Base-by-base conservation (phyloP, 306 rosid genomes). In the Ochetophila trinervis region DNA sequence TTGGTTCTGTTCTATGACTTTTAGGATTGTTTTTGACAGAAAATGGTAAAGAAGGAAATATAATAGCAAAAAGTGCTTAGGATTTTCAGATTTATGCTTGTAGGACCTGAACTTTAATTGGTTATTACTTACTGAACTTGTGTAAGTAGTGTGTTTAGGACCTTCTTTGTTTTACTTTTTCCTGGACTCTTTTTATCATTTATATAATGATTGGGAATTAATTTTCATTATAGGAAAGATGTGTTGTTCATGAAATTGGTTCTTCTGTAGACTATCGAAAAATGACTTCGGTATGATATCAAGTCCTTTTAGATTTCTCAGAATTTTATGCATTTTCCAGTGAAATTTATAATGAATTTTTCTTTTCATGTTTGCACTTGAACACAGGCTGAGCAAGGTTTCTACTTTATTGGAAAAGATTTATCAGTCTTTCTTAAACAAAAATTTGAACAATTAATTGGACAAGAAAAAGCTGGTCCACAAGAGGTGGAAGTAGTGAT, bases 401-500 rank as follows among this genome's bases (percentile, higher is more conserved):
- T 84, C 85, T 89, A 87, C 83, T 87, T 89, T 56, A 69, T 89
- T 81, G 97, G 94, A 66, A 76, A 69, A 56, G 86, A 86, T 66
- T 78, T 75, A 34, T 87, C 95, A 0, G 68, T 45, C 74, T 57
- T 84, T 74, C 85, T 93, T 42, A 77, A 65, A 83, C 70, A 89
- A 65, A 84, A 67, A 72, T 93, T 93, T 71, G 89, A 82, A 75
- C 77, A 84, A 67, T 71, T 93, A 73, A 72, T 93, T 63, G 98
- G 94, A 63, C 80, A 80, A 56, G 69, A 51, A 13, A 75, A 73
- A 35, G 80, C 97, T 66, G 30, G 63, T 64, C 91, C 89, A 62
- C 88, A 82, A 73, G 91, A 82, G 73, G 98, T 87, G 73, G 95
- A 89, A 82, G 89, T 93, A 70, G 83, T 82, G 42, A 93, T 93